Conservation (phyloP, 768 basidiomycete species). For the Boletellus sp. region DNA sequence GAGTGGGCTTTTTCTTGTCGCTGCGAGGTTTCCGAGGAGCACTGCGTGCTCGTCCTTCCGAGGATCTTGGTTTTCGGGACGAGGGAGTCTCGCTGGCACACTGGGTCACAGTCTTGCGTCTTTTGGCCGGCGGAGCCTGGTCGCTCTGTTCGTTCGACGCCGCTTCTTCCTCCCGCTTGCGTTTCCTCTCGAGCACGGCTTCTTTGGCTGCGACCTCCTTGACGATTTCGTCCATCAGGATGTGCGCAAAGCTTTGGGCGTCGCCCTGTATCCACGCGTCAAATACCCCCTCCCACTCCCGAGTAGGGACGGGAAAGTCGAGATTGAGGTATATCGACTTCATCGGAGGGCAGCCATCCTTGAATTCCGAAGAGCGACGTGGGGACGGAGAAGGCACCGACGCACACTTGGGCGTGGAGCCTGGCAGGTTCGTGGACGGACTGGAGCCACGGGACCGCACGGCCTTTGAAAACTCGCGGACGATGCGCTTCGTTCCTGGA, state of each 20-base stretch:
- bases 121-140: slow-evolving; percentile 22
- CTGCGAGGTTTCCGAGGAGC: slow-evolving; percentile 33
- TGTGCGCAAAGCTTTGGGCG: slow-evolving; percentile 70
- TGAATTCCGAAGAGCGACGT: slow-evolving; percentile 30
- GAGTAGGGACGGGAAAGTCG: slow-evolving; percentile 79
- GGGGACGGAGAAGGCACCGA: slow-evolving; percentile 48
- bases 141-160: slow-evolving; percentile 12
- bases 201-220: slow-evolving; percentile 54
- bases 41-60: slow-evolving; percentile 14
- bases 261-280: slow-evolving; percentile 90
- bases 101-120: slow-evolving; percentile 17
- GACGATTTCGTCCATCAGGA: slow-evolving; percentile 56
- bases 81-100: slow-evolving; percentile 13
- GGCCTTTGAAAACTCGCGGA: slow-evolving; percentile 82
- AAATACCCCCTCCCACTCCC: slow-evolving; percentile 89
- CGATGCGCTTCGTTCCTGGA: slow-evolving; percentile 88
- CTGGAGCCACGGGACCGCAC: slow-evolving; percentile 50
- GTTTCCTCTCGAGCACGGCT: slow-evolving; percentile 51
- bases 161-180: slow-evolving; percentile 51
- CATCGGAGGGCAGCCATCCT: slow-evolving; percentile 52
- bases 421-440: slow-evolving; percentile 32
- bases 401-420: slow-evolving; percentile 25
- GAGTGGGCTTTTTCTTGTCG: slow-evolving; percentile 9
- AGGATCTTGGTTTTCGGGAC: slow-evolving; percentile 24
- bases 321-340: slow-evolving; percentile 80